Percentiles rank a stretch among this genome's conserved stretches.
These are phyloP conservation scores for Cutaneotrichosporon dermatis DNA, from an alignment of 1,284 basidiomycete species.

Conservation along the genomic window DNA sequence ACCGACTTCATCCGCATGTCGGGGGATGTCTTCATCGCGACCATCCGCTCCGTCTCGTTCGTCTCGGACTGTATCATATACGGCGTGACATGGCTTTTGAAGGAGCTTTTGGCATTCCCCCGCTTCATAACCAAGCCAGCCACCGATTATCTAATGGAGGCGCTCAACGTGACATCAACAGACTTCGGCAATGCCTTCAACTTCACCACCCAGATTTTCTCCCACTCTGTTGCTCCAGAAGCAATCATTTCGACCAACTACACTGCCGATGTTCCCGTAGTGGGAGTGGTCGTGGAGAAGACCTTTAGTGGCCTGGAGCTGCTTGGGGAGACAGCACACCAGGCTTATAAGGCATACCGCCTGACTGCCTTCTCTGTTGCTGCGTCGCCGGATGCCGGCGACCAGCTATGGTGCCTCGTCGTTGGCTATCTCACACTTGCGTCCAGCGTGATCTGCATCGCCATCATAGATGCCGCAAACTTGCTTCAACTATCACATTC, in stretches of 20 bases:
- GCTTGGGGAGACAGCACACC: constrained; percentile 22
- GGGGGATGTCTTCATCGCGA: constrained; percentile 69
- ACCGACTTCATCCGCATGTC: constrained; percentile 29
- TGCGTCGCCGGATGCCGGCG: constrained; percentile 17
- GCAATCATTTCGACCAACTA: constrained; percentile 1
- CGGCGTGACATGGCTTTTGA: constrained; percentile 46
- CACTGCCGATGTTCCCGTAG: constrained; percentile 3
- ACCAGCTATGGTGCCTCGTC: constrained; percentile 27
- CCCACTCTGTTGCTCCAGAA: constrained; percentile 28
- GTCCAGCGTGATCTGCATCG: constrained; percentile 19
- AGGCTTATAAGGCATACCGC: constrained; percentile 19
- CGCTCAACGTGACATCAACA: neutral
- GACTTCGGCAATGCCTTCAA: constrained; percentile 2
- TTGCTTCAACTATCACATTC: constrained; percentile 7
- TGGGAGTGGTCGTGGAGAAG: neutral
- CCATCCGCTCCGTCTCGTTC: constrained; percentile 66
- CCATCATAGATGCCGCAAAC: constrained; percentile 29
- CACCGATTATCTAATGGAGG: constrained; percentile 22
- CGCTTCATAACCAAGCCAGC: constrained; percentile 16
- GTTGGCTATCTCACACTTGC: constrained; percentile 27
- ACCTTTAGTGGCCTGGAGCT: constrained; percentile 24
- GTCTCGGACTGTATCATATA: constrained; percentile 68
- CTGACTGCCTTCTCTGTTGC: constrained; percentile 22
- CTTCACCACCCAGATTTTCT: constrained; percentile 1
- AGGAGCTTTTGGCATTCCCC: constrained; percentile 41